Evolutionary conservation across 345 rosid species (phyloP), one percentile per base, ranked within the genome.

Genomic region (Aethionema arabicum): DNA sequence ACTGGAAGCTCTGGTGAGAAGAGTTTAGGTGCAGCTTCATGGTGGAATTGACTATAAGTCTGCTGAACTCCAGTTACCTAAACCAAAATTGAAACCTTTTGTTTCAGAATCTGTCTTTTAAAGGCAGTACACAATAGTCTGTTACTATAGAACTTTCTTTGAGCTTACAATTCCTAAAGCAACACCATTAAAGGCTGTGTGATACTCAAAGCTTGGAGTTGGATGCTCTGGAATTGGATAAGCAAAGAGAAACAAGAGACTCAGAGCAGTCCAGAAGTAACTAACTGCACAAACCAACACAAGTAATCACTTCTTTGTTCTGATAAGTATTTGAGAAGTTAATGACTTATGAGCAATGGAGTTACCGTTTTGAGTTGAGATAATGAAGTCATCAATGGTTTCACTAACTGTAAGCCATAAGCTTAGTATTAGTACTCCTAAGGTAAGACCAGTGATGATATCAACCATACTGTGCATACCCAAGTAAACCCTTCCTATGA

Each of bases 381-480:
- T 78, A 30, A 93, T 32, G 69, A 93, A 93, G 12, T 46, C 61
- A 65, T 93, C 99, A 0, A 90, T 54, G 32, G 71, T 60, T 13
- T 84, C 79, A 38, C 76, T 63, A 52, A 90, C 75, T 0, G 78
- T 52, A 12, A 35, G 42, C 30, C 40, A 52, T 14, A 45, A 5
- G 50, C 30, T 45, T 45, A 15, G 11, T 45, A 45, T 45, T 13
- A 8, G 30, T 5, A 45, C 2, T 45, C 10, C 11, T 10, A 14
- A 45, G 4, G 30, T 77, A 14, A 16, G 29, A 16, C 31, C 50
- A 41, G 84, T 77, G 0, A 87, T 51, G 75, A 93, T 62, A 69
- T 93, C 99, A 5, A 90, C 67, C 72, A 84, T 73, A 71, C 97
- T 87, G 81, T 93, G 99, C 99, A 93, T 93, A 62, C 99, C 99